Evolutionary conservation across 495 filamentous ascomycete genomes (phyloP), one percentile per base, ranked within the genome.

Genomic region (Opeltia flavorubescens): DNA sequence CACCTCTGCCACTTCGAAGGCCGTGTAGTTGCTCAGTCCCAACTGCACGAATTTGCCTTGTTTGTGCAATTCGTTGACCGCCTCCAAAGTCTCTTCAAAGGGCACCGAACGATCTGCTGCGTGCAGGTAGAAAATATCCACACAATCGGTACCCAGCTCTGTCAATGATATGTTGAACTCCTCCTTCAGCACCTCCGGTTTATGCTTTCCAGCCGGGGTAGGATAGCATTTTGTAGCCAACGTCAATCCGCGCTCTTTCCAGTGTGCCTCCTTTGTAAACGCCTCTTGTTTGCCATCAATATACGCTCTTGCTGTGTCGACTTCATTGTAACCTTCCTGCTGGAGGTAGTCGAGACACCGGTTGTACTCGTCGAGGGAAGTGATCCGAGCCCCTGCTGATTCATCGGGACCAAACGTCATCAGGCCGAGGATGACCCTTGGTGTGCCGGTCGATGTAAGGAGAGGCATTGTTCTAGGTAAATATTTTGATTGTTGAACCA

Each of bases 61-160:
- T 62, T 86, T 84, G 66, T 94, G 84, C 43, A 93, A 63, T 59
- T 86, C 71, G 61, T 95, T 76, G 48, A 86, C 74, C 31, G 76
- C 82, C 48, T 77, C 68, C 26, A 94, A 72, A 0, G 89, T 89
- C 53, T 89, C 83, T 3, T 76, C 74, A 55, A 93, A 94, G 8
- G 83, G 83, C 3, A 79, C 75, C 0, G 71, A 74, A 6, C 86
- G 76, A 61, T 95, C 88, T 3, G 89, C 71, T 3, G 86, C 86
- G 61, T 95, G 89, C 7, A 95, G 70, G 51, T 94, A 94, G 62
- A 84, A 83, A 42, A 94, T 84, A 59, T 96, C 89, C 0, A 95
- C 83, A 41, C 66, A 69, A 39, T 93, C 76, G 1, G 84, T 80
- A 7, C 75, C 75, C 26, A 95, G 62, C 58, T 89, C 84, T 50